Evolutionary conservation across 257 asterid genomes (phyloP).

Genomic region (Solanum stenotomum): DNA sequence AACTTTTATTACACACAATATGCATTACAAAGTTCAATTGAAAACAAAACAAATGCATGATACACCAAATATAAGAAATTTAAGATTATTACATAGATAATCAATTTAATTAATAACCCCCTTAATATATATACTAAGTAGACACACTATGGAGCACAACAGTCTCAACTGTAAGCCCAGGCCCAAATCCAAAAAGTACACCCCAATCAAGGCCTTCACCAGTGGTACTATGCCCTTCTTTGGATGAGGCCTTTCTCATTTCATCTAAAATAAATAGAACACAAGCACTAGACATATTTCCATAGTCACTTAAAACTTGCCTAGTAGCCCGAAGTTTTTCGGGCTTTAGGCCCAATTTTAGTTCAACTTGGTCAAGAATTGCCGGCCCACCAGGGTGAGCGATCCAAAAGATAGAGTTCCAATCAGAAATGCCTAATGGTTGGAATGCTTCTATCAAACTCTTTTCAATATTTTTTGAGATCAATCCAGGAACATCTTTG

Average conservation of each 20-base stretch:
- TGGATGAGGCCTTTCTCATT: slow-evolving; percentile 52
- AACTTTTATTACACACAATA: background rate
- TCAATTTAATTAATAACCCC: background rate
- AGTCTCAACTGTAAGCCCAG: slow-evolving; percentile 71
- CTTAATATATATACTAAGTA: background rate
- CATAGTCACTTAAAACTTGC: slow-evolving; percentile 56
- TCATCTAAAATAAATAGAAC: slow-evolving; percentile 55
- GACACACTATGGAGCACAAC: slow-evolving; percentile 59
- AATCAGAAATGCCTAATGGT: slow-evolving; percentile 45
- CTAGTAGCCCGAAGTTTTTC: slow-evolving; percentile 40
- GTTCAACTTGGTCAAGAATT: slow-evolving; percentile 54
- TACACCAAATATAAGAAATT: background rate
- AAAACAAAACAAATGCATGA: background rate
- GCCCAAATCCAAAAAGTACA: slow-evolving; percentile 65
- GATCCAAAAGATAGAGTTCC: slow-evolving; percentile 62
- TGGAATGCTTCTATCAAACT: slow-evolving; percentile 45
- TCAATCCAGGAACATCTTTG: slow-evolving; percentile 50
- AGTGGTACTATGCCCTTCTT: slow-evolving; percentile 43
- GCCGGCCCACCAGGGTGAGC: slow-evolving; percentile 77
- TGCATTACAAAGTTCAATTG: background rate
- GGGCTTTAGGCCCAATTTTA: slow-evolving; percentile 30
- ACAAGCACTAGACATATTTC: slow-evolving; percentile 61
- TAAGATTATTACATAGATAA: background rate
- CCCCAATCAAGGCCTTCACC: slow-evolving; percentile 79
- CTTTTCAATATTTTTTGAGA: slow-evolving; percentile 40